Evolutionary conservation across 352 stramenopile genomes (phyloP), one percentile per base, ranked within the genome.

Genomic region (Pythium chondricola): DNA sequence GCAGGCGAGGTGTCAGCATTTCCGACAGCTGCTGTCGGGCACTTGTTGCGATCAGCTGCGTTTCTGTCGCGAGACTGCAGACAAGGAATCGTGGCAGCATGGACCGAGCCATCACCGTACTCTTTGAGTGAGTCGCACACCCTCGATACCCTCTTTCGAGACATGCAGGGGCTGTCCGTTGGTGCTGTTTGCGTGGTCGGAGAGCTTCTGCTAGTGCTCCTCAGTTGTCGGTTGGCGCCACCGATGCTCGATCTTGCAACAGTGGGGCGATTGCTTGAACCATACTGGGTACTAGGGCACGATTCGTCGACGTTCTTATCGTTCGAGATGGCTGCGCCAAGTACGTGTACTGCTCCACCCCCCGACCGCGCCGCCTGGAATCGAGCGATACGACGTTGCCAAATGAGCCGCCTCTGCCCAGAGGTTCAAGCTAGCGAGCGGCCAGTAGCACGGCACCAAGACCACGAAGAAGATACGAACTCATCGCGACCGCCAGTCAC

Each of bases 311-410:
- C 2, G 14, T 6, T 30, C 3, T 10, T 44, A 21, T 36, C 8
- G 10, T 58, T 55, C 27, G 48, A 48, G 2, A 14, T 35, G 1
- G 17, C 58, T 1, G 29, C 48, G 2, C 29, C 1, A n/a, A 20
- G 29, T n/a, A 24, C 31, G 7, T 33, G 21, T 14, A 20, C 17
- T 2, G 27, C 56, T 1, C 48, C 43, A 11, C 36, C 47, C 18
- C 49, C 52, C 13, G 33, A 63, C 14, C 55, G 78, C 20, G 67
- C 72, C 22, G 58, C 84, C 31, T 89, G 75, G 78, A 89, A 89
- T 45, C 78, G 73, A 16, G 74, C 67, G 0, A 65, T 89, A 38
- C 73, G 78, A 20, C 55, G 78, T 7, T 86, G 73, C 43, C 52
- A 74, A 54, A 59, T 64, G 16, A 67, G 55, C 4, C 64, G 59